A percentile compares a stretch with the other conserved stretches of the same genome.
phyloP scores from a whole-genome alignment of 1,284 basidiomycete genomes.

The Malassezia vespertilionis region DNA sequence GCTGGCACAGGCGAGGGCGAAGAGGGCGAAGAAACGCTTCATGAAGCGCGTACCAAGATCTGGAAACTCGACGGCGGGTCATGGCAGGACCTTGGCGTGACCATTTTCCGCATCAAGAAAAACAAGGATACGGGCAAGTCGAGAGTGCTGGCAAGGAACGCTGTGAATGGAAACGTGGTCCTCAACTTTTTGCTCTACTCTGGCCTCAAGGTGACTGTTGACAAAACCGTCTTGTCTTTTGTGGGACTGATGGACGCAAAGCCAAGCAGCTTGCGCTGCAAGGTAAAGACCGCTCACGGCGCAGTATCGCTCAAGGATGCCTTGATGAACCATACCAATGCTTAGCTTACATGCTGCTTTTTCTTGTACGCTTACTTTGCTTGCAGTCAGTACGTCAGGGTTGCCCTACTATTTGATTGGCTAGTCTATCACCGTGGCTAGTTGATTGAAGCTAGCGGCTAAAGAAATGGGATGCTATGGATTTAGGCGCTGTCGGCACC shows the following conservation, averaged over 20 bases:
- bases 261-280: conserved; percentile 30
- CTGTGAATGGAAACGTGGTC: conserved; percentile 36
- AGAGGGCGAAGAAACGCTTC: conserved; percentile 27
- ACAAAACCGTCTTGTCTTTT: conserved; percentile 28
- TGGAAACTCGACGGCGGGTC: conserved; percentile 31
- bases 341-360: too few species aligned
- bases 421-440: conserved; percentile 28
- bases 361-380: neutral
- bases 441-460: conserved; percentile 39
- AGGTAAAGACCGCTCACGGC: conserved; percentile 31
- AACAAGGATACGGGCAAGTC: conserved; percentile 20
- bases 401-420: conserved; percentile 40
- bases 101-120: conserved; percentile 33
- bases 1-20: conserved; percentile 30
- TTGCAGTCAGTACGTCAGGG: neutral
- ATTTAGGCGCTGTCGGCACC: conserved; percentile 14
- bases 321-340: conserved; percentile 17
- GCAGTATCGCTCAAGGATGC: conserved; percentile 26
- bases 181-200: conserved; percentile 34
- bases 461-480: conserved; percentile 19
- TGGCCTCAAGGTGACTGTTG: conserved; percentile 22
- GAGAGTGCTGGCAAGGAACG: conserved; percentile 33
- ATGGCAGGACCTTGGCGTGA: conserved; percentile 40
- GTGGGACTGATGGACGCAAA: conserved; percentile 31
- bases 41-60: conserved; percentile 33